Conservation (phyloP, 2,329 filamentous ascomycete species). For the Sporothrix euskadiensis region DNA sequence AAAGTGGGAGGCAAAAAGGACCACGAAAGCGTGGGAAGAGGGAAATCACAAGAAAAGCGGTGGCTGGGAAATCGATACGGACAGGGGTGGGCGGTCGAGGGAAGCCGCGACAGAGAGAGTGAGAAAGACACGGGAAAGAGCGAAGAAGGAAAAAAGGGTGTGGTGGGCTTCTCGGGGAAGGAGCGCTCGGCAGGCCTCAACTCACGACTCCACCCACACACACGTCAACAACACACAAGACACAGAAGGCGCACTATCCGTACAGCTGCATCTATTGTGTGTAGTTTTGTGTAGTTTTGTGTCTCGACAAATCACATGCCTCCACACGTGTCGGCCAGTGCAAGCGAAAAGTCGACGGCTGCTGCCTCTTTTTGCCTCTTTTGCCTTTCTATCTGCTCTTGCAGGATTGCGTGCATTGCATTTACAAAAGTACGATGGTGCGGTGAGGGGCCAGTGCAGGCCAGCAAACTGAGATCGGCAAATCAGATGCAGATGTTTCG, state of each 20-base stretch:
- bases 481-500: background rate
- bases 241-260: background rate
- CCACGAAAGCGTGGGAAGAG: background rate
- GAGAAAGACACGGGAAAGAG: background rate
- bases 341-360: background rate
- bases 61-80: conserved; percentile 26
- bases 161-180: background rate
- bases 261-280: background rate
- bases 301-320: conserved; percentile 28
- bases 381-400: background rate
- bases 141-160: background rate
- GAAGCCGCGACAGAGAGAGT: background rate
- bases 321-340: conserved; percentile 21
- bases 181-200: conserved; percentile 1
- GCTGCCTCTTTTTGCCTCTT: background rate
- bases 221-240: conserved; percentile 21
- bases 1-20: background rate
- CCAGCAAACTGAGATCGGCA: background rate
- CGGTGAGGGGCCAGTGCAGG: background rate
- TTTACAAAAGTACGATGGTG: background rate
- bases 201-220: conserved; percentile 6
- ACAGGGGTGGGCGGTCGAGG: background rate
- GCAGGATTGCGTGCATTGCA: conserved; percentile 18
- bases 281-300: too few relatives aligned
- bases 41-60: conserved; percentile 22